Conservation (phyloP, 768 basidiomycete genomes). For the Krasilnikovozyma curviuscula region DNA sequence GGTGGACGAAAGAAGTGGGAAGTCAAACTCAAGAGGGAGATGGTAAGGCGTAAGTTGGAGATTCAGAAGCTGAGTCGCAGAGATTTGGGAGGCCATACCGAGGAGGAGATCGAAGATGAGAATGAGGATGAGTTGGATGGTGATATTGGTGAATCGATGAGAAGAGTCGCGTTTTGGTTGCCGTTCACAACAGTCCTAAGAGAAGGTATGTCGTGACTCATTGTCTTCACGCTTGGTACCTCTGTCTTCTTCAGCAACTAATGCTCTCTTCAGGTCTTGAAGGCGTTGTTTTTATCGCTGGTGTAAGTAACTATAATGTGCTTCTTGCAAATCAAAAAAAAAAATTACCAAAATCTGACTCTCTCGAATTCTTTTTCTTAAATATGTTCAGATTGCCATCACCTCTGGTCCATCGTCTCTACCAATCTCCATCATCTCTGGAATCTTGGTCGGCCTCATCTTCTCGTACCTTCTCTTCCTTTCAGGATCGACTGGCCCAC, state of each 20-base stretch:
- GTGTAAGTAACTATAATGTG: not conserved
- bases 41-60: no score
- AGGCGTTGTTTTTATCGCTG: slow-evolving; percentile 9
- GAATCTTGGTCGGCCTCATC: slow-evolving; percentile 1
- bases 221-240: no score
- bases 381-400: not conserved
- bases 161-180: not conserved
- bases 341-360: not conserved
- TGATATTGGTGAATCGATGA: not conserved
- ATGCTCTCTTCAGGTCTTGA: no score
- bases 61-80: not conserved
- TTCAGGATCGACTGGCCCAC: slow-evolving; percentile 6
- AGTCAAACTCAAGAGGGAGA: slow-evolving; percentile 5
- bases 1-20: slow-evolving; percentile 10
- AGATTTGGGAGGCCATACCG: no score
- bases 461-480: slow-evolving; percentile 3
- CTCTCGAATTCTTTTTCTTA: not conserved
- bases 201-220: no score
- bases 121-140: slow-evolving; percentile 3
- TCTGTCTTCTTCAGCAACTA: no score
- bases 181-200: slow-evolving; percentile 9
- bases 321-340: no score
- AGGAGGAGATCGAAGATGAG: not conserved
- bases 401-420: slow-evolving; percentile 1
- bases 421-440: slow-evolving; percentile 4